Evolutionary conservation across 2,329 filamentous ascomycete species (phyloP), one percentile per base, ranked within the genome.

Genomic region (Cordyceps tenuipes): DNA sequence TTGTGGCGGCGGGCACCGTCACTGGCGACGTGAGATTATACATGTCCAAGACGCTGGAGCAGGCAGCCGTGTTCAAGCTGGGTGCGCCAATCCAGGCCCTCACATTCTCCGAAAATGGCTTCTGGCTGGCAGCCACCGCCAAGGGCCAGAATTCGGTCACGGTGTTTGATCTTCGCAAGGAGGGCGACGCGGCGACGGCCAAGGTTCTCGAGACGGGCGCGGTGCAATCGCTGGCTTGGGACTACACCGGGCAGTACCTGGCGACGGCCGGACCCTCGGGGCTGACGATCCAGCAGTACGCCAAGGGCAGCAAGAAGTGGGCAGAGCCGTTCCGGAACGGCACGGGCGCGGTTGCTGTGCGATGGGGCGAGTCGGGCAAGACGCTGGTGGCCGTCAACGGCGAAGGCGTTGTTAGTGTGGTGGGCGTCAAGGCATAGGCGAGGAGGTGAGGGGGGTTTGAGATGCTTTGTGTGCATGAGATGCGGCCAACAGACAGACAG

Each of bases 81-180:
- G 83, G 82, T 8, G 84, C 85, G 0, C 85, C 91, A 0, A 82
- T 97, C 3, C 84, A 89, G 67, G 83, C 85, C 12, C 76, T 99
- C 46, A 81, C 83, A 61, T 99, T 99, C 75, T 97, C 92, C 0
- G 94, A 99, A 73, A 99, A 99, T 67, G 94, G 94, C 26, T 96
- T 90, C 68, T 97, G 92, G 90, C 86, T 99, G 64, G 93, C 93
- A 1, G 89, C 91, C 5, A 87, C 87, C 8, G 85, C 88, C 61
- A 86, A 91, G 72, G 86, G 85, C 34, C 89, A 91, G 64, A 89
- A 85, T 23, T 87, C 81, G 26, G 87, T 96, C 43, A 89, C 89
- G 10, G 85, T 97, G 59, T 97, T 95, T 79, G 93, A 97, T 73
- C 80, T 99, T 62, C 87, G 94, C 67, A 97, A 96, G 75, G 86